Conservation (phyloP, 345 rosid genomes). For the Trapa bicornis region DNA sequence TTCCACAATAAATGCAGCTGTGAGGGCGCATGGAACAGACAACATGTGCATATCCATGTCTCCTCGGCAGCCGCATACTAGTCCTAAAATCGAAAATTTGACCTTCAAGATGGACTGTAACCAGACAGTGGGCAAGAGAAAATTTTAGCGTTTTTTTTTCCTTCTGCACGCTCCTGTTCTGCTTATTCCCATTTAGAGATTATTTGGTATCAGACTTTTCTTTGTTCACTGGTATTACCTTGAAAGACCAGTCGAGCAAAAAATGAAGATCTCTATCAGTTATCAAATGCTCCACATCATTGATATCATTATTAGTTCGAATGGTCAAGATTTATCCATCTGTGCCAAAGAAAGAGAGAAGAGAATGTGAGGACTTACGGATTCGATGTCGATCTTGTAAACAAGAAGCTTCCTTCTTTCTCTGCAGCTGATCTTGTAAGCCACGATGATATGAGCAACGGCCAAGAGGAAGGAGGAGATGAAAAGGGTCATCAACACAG, state of each 20-base stretch:
- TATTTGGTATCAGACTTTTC: neutral
- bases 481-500: conserved; percentile 58
- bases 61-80: neutral
- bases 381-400: conserved; percentile 91
- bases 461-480: conserved; percentile 53
- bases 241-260: neutral
- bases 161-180: neutral
- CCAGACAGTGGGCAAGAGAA: neutral
- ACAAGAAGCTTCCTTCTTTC: conserved; percentile 86
- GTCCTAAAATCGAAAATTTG: neutral
- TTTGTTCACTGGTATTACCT: neutral
- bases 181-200: neutral
- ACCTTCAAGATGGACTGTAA: conserved; percentile 13
- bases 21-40: neutral
- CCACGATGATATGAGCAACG: conserved; percentile 58
- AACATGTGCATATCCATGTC: neutral
- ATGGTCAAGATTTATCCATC: neutral
- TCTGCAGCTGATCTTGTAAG: conserved; percentile 77
- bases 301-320: neutral
- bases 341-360: neutral
- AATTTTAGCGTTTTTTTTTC: neutral
- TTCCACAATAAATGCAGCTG: too few relatives aligned
- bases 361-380: conserved; percentile 42
- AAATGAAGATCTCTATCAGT: neutral
- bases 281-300: neutral